Conservation (phyloP, 352 stramenopile genomes). For the Phytophthora vignae region DNA sequence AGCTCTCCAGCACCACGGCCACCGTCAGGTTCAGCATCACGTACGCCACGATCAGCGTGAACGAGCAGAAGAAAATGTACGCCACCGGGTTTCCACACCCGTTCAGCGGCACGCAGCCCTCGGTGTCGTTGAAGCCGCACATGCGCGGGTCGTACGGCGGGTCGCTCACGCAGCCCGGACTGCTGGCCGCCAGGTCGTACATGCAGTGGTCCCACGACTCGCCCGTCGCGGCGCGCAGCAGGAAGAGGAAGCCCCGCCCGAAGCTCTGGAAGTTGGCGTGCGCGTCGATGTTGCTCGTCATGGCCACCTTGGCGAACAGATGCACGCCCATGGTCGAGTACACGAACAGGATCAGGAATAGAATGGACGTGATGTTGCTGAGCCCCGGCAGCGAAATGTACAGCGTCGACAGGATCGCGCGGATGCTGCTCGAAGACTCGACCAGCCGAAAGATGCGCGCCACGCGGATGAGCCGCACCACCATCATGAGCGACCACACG, state of each 20-base stretch:
- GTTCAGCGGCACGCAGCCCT: neutral
- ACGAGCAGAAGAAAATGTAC: neutral
- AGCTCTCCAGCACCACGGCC: neutral
- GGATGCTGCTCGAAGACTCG: constrained; percentile 82
- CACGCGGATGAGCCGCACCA: constrained; percentile 91
- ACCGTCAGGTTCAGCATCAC: neutral
- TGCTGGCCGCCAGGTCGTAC: constrained; percentile 9
- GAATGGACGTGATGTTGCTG: constrained; percentile 89
- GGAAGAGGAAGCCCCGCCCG: neutral
- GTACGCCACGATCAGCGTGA: neutral
- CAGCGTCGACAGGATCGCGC: constrained; percentile 90
- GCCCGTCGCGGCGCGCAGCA: neutral
- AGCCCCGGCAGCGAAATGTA: constrained; percentile 86
- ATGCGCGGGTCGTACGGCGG: constrained; percentile 32
- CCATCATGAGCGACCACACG: constrained; percentile 68
- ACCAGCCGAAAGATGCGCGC: constrained; percentile 81
- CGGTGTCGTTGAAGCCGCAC: neutral
- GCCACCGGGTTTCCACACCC: neutral
- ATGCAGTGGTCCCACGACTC: neutral
- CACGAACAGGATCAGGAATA: constrained; percentile 94
- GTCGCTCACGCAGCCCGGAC: constrained; percentile 56
- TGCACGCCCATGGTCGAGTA: constrained; percentile 92
- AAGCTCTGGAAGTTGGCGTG: constrained; percentile 1
- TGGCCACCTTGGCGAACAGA: constrained; percentile 88
- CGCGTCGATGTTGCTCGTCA: constrained; percentile 17